Percentiles rank a stretch among this genome's conserved stretches.
phyloP scores from a whole-genome alignment of 2,329 filamentous ascomycete species.

The Venturia nashicola region DNA sequence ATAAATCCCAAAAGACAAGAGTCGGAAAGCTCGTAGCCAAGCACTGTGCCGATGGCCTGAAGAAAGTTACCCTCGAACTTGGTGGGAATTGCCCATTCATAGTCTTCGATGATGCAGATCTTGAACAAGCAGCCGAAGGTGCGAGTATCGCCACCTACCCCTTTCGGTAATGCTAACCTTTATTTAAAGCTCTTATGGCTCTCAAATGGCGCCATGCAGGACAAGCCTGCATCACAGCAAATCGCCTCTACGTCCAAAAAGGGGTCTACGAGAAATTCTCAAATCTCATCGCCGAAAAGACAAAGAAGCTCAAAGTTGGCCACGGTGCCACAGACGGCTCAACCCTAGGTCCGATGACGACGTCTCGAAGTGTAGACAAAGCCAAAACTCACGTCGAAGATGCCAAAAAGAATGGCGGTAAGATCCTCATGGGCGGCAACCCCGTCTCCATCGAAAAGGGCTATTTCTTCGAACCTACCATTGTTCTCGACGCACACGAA shows the following conservation, averaged over 20 bases:
- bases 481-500: constrained; percentile 46
- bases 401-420: constrained; percentile 50
- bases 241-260: constrained; percentile 52
- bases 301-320: constrained; percentile 45
- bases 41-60: constrained; percentile 46
- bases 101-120: constrained; percentile 51
- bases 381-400: constrained; percentile 49
- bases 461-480: constrained; percentile 60
- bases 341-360: constrained; percentile 50
- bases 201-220: constrained; percentile 49
- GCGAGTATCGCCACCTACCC: constrained; percentile 11
- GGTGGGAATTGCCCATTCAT: constrained; percentile 55
- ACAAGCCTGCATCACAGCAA: constrained; percentile 53
- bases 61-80: constrained; percentile 53
- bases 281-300: constrained; percentile 38
- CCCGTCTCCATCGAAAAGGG: constrained; percentile 36
- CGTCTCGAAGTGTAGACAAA: constrained; percentile 43
- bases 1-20: constrained; percentile 31
- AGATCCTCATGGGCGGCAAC: constrained; percentile 49
- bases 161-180: neutral
- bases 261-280: constrained; percentile 51
- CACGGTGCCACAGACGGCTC: constrained; percentile 46
- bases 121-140: constrained; percentile 43
- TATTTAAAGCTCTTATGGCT: constrained; percentile 27
- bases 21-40: constrained; percentile 51